Evolutionary conservation across 257 asterid species (phyloP), one percentile per base, ranked within the genome.

Genomic region (Gentiana macrophylla): DNA sequence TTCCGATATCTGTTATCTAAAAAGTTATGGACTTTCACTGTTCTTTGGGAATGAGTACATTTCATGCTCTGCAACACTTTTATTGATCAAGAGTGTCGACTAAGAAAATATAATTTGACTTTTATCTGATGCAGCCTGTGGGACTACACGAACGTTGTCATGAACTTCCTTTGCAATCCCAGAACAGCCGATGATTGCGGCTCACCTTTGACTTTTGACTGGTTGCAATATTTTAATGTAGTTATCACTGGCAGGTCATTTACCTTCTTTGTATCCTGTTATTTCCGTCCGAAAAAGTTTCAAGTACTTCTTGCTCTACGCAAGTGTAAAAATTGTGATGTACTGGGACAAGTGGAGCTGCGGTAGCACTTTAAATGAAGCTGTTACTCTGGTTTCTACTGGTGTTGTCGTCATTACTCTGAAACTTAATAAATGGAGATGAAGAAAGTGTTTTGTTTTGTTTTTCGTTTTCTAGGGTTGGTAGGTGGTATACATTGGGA

Each of bases 211-310:
- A 77, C 53, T 60, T 84, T 79, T 70, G 89, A 86, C 62, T 92
- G 99, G 99, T 94, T 92, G 60, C 72, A 65, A 63, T 76, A 81
- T 80, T 92, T 92, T 46, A 92, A 92, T 64, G 82, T 88, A 58
- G 86, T 92, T 66, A 80, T 92, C 62, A 88, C 97, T 70, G 99
- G 99, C 76, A 92, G 99, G 99, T 92, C 63, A 43, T 65, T 41
- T 47, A 52, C 65, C 65, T 70, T 66, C 65, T 75, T 60, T 67
- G 34, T 49, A 57, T 56, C 35, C 55, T 7, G 12, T 41, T 11
- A 54, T 37, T 43, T 10, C 43, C 41, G 12, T 32, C 32, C 11
- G 47, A 48, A 41, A 10, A 41, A 10, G 9, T 5, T 41, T 5
- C 6, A 5, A 5, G 46, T 10, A 3, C 9, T 7, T 41, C 9